phyloP scores from a whole-genome alignment of 1,139 yeast species.

The Yamadazyma diddensiae region DNA sequence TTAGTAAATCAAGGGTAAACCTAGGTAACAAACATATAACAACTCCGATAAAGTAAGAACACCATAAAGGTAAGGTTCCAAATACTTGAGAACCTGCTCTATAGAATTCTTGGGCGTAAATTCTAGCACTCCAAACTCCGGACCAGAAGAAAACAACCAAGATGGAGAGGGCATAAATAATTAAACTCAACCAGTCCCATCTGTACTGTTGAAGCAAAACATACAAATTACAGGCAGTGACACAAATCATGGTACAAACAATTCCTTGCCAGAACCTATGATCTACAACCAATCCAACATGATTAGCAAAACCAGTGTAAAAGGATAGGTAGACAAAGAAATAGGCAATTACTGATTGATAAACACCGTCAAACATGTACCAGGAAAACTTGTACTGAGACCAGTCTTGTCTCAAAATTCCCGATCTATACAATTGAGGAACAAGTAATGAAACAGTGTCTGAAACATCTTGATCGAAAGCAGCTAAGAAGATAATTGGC shows the following conservation, averaged over 20 bases:
- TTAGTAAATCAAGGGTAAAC: conserved; percentile 47
- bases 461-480: conserved; percentile 60
- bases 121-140: conserved; percentile 55
- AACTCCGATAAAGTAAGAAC: conserved; percentile 46
- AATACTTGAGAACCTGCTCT: conserved; percentile 54
- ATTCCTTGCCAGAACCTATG: conserved; percentile 60
- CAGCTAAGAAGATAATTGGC: conserved; percentile 58
- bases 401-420: conserved; percentile 54
- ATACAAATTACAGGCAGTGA: conserved; percentile 52
- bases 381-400: conserved; percentile 49
- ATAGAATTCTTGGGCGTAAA: conserved; percentile 45
- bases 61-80: conserved; percentile 55
- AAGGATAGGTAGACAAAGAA: conserved; percentile 54
- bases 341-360: conserved; percentile 55
- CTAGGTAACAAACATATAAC: conserved; percentile 51
- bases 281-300: conserved; percentile 50
- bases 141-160: conserved; percentile 60
- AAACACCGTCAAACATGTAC: conserved; percentile 60
- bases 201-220: conserved; percentile 53
- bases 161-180: conserved; percentile 48
- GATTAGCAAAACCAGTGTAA: conserved; percentile 43
- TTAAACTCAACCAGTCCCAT: conserved; percentile 59
- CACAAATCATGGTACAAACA: conserved; percentile 46
- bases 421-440: conserved; percentile 57
- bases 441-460: conserved; percentile 55